phyloP scores from a whole-genome alignment of 202 grass and related monocot species.

The Thinopyrum obtusiflorum region DNA sequence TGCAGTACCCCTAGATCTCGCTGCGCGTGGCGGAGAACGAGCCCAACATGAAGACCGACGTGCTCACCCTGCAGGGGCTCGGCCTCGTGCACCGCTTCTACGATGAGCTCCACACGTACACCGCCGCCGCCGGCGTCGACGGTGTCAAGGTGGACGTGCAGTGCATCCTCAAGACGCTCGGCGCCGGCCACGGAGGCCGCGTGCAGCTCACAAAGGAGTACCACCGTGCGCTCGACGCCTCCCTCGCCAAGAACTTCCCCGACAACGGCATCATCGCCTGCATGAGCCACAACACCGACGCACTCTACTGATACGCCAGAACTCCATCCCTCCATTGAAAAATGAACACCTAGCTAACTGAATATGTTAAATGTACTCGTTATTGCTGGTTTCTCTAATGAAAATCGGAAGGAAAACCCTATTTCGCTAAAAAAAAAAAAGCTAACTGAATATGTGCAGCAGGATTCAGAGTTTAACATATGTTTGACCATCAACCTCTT shows the following conservation, averaged over 20 bases:
- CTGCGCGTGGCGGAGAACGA: slow-evolving; percentile 75
- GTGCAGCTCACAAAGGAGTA: slow-evolving; percentile 67
- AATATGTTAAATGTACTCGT: too few relatives aligned
- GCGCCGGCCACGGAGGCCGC: slow-evolving; percentile 67
- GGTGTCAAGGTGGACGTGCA: slow-evolving; percentile 95
- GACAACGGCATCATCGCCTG: slow-evolving; percentile 96
- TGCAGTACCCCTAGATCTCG: slow-evolving; percentile 75
- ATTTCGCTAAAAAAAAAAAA: too few relatives aligned
- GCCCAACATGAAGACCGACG: slow-evolving; percentile 70
- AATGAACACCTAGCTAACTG: too few relatives aligned
- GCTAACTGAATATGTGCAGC: too few relatives aligned
- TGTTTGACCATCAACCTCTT: too few relatives aligned
- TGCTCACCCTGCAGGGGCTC: slow-evolving; percentile 74
- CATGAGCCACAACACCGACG: slow-evolving; percentile 95
- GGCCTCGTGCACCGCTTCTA: slow-evolving; percentile 79
- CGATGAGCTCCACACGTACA: slow-evolving; percentile 86
- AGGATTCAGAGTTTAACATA: too few relatives aligned
- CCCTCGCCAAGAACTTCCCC: slow-evolving; percentile 70
- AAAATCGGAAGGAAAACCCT: too few relatives aligned
- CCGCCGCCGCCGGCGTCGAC: slow-evolving; percentile 69
- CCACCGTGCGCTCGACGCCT: slow-evolving; percentile 82
- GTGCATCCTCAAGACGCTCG: slow-evolving; percentile 81
- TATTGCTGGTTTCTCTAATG: too few relatives aligned
- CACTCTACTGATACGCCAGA: slow-evolving; percentile 57
- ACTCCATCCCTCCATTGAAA: neutral